A percentile compares a stretch with the other conserved stretches of the same genome.
These are phyloP conservation scores for Capronia coronata DNA, from an alignment of 2,329 filamentous ascomycete genomes.

Conservation along the genomic window DNA sequence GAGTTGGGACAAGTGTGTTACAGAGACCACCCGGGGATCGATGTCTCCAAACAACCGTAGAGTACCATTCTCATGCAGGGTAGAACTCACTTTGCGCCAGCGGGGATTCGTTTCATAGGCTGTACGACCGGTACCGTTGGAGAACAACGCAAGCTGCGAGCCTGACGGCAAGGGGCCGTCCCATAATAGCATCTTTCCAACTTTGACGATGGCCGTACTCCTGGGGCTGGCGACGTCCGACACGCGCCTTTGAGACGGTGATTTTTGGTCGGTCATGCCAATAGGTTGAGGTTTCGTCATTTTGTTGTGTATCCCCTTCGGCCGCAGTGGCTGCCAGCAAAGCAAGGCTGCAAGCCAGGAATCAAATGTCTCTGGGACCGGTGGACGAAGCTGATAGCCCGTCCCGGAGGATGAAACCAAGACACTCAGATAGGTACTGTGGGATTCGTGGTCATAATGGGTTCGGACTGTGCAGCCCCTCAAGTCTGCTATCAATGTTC, in stretches of 20 bases:
- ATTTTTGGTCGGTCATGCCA: constrained; percentile 39
- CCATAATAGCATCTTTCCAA: constrained; percentile 86
- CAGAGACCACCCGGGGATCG: constrained; percentile 70
- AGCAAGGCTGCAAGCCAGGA: constrained; percentile 48
- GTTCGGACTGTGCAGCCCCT: constrained; percentile 46
- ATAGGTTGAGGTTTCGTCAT: constrained; percentile 45
- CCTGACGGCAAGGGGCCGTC: constrained; percentile 54
- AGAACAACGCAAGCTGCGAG: constrained; percentile 19
- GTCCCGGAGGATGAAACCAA: constrained; percentile 44
- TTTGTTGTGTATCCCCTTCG: constrained; percentile 46
- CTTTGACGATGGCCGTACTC: constrained; percentile 83
- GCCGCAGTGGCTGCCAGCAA: constrained; percentile 47
- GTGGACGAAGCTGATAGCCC: constrained; percentile 43
- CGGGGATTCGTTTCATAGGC: constrained; percentile 41
- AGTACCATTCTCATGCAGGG: constrained; percentile 88
- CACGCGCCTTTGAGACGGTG: constrained; percentile 40
- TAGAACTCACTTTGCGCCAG: constrained; percentile 87
- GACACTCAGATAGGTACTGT: constrained; percentile 44
- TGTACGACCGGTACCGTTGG: constrained; percentile 39
- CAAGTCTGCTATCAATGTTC: constrained; percentile 45
- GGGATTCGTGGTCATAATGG: constrained; percentile 42
- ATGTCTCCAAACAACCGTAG: constrained; percentile 85
- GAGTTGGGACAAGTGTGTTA: constrained; percentile 81
- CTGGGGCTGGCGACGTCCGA: constrained; percentile 51
- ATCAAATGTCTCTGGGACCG: constrained; percentile 47